A percentile compares a stretch with the other conserved stretches of the same genome.
Conservation (phyloP, 805 yeast genomes). For the Barnettozyma vustinii region DNA sequence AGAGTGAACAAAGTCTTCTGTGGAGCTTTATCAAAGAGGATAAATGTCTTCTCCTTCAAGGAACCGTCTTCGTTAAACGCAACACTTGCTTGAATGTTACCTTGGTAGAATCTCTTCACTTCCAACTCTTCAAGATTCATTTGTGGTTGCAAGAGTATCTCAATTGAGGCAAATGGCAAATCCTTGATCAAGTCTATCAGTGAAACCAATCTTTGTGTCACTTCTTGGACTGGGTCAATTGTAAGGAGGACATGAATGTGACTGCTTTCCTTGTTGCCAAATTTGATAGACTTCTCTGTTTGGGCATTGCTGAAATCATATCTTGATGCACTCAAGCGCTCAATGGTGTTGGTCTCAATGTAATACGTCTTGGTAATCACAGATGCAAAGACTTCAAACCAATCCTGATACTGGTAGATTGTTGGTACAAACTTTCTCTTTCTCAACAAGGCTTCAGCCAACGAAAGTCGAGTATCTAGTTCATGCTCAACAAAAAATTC, state of each 20-base stretch:
- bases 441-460: conserved; percentile 24
- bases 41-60: conserved; percentile 22
- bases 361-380: conserved; percentile 40
- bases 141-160: conserved; percentile 56
- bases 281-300: conserved; percentile 20
- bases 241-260: conserved; percentile 52
- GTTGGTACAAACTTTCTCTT: conserved; percentile 10
- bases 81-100: conserved; percentile 34
- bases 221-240: conserved; percentile 68
- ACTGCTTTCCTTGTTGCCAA: conserved; percentile 25
- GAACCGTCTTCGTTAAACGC: conserved; percentile 26
- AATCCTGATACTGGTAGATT: conserved; percentile 28
- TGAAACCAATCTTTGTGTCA: conserved; percentile 57
- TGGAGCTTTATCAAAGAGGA: conserved; percentile 44
- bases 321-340: conserved; percentile 39
- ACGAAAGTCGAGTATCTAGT: conserved; percentile 37
- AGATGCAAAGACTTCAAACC: conserved; percentile 44
- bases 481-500: conserved; percentile 43
- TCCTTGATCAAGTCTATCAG: conserved; percentile 38
- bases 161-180: conserved; percentile 46
- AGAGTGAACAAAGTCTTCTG: conserved; percentile 45
- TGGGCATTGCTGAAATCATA: conserved; percentile 36
- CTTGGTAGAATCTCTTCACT: conserved; percentile 55
- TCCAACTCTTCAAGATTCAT: conserved; percentile 35
- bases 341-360: conserved; percentile 22